A percentile compares a stretch with the other conserved stretches of the same genome.
phyloP scores from a whole-genome alignment of 108 stramenopile species.

The Nitzschia inconspicua region DNA sequence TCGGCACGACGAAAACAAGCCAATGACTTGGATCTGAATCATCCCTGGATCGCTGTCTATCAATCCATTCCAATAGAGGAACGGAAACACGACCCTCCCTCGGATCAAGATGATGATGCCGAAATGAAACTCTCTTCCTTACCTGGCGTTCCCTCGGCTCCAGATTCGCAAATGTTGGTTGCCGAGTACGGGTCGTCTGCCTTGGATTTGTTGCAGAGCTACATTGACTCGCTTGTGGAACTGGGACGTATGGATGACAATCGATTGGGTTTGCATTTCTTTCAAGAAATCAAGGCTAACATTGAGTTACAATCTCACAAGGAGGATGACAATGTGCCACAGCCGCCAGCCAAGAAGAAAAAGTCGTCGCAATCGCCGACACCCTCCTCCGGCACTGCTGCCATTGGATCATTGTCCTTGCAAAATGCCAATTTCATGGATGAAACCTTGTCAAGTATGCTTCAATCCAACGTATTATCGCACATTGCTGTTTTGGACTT shows the following conservation, averaged over 20 bases:
- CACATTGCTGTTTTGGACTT: slow-evolving; percentile 65
- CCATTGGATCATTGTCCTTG: slow-evolving; percentile 51
- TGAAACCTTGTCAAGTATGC: slow-evolving; percentile 61
- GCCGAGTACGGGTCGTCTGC: slow-evolving; percentile 67
- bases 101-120: background rate
- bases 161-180: slow-evolving; percentile 17
- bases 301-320: background rate
- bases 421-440: slow-evolving; percentile 58
- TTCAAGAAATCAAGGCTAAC: slow-evolving; percentile 58
- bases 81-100: background rate
- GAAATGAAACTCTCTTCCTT: background rate
- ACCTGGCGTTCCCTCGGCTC: background rate
- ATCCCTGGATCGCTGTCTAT: slow-evolving; percentile 55
- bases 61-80: background rate
- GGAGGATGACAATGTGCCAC: background rate
- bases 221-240: slow-evolving; percentile 73
- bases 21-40: slow-evolving; percentile 75
- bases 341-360: slow-evolving; percentile 8
- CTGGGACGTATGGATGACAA: slow-evolving; percentile 73
- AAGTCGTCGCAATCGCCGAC: background rate
- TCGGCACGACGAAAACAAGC: slow-evolving; percentile 60
- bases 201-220: slow-evolving; percentile 62
- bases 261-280: slow-evolving; percentile 63
- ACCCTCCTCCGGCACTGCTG: background rate
- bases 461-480: slow-evolving; percentile 38